Base-by-base conservation (phyloP, 2,329 filamentous ascomycete genomes). In the Fusarium albosuccineum region DNA sequence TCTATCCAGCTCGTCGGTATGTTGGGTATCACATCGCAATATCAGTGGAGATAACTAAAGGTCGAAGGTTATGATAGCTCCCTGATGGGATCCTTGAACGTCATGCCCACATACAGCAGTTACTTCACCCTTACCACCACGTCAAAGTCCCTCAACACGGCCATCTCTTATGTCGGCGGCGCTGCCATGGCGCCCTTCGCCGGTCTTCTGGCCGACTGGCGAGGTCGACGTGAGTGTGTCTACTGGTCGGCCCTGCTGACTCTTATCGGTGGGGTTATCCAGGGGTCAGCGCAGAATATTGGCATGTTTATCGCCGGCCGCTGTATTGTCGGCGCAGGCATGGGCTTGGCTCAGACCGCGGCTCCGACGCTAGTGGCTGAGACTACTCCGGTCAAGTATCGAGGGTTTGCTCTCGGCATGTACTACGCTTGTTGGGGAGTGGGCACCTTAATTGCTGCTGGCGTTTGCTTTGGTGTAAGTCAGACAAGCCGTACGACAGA, bases 141-240 rank as follows among this genome's bases (percentile, higher is more conserved):
- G 7, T 60, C 60, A 22, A 63, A 52, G 14, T 52, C 60, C 44
- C 42, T 63, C 40, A 63, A 63, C 39, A 54, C 60, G 5, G 39
- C 34, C 29, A 46, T 52, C 22, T 44, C 60, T 10, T 63, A 49
- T 9, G 30, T 63, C 13, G 55, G 60, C 9, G 56, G 49, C 5
- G 53, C 48, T 6, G 49, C 53, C 34, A 44, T 60, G 3, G 50
- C 29, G 1, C 60, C 60, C 30, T 54, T 63, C 16, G 45, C 50
- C 4, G 55, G 60, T 17, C 8, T 60, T 10, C 30, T 60, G 42
- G 77, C 78, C 7, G 67, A 73, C 33, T 55, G 57, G 57, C 51
- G 44, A 10, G 57, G 50, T 9, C 52, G 58, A 4, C 37, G 40
- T 17, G 27, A 50, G 27, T 34, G 40, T 9, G 27, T 61, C 16